phyloP scores from a whole-genome alignment of 345 rosid species.

The Citrus sinensis region DNA sequence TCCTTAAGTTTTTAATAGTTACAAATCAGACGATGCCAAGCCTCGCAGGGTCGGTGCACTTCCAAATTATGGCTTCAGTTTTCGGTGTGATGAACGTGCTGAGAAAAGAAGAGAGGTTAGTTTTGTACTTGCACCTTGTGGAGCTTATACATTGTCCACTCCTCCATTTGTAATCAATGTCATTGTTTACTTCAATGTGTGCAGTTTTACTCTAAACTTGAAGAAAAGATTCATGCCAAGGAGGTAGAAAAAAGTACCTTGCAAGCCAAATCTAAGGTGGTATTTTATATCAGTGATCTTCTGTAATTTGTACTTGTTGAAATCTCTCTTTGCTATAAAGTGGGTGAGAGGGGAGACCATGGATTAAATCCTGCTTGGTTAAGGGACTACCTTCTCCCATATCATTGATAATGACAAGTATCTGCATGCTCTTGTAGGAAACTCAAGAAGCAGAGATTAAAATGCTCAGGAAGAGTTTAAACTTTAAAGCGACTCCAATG shows the following conservation, averaged over 20 bases:
- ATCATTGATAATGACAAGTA: not conserved
- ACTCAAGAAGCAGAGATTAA: conserved; percentile 94
- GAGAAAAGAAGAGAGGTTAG: conserved; percentile 97
- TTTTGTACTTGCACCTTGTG: conserved; percentile 13
- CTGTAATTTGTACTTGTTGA: not conserved
- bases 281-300: conserved; percentile 11
- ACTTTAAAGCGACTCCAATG: conserved; percentile 97
- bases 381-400: not conserved
- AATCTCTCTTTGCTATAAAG: not conserved
- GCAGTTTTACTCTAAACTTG: conserved; percentile 94
- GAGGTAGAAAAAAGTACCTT: conserved; percentile 71
- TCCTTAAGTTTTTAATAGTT: conserved; percentile 45
- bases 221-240: conserved; percentile 94
- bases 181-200: conserved; percentile 13
- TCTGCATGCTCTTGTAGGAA: conserved; percentile 50
- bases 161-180: not conserved
- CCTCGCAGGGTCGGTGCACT: conserved; percentile 64
- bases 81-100: conserved; percentile 94
- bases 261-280: conserved; percentile 96
- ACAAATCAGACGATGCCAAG: conserved; percentile 60
- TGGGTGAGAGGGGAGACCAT: not conserved
- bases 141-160: conserved; percentile 3
- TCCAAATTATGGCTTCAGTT: conserved; percentile 97
- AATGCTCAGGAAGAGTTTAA: conserved; percentile 86
- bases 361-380: not conserved